Evolutionary conservation across 805 yeast genomes (phyloP), one percentile per base, ranked within the genome.

Genomic region (Ascoidea tarda): DNA sequence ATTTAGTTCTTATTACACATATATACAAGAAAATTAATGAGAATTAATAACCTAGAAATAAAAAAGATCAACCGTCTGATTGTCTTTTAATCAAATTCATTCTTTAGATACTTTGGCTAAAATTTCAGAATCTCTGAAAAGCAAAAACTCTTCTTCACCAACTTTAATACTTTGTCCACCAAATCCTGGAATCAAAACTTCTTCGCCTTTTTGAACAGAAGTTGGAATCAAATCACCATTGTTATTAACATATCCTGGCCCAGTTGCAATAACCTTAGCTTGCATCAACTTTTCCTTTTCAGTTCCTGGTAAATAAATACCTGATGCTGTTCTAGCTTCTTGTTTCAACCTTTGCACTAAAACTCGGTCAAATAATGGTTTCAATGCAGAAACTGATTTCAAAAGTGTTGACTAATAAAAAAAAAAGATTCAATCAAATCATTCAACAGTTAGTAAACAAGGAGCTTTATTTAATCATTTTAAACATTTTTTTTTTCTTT

Each of bases 291-390:
- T 93, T 69, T 87, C 91, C 62, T 84, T 95, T 76, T 91, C 90
- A 77, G 89, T 89, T 73, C 90, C 97, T 57, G 98, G 98, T 60
- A 90, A 84, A 72, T 81, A 87, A 64, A 90, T 79, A 65, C 98
- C 98, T 48, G 93, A 82, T 54, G 96, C 85, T 55, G 98, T 90
- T 75, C 89, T 78, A 59, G 91, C 77, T 65, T 87, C 84, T 55
- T 96, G 95, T 77, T 88, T 89, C 66, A 84, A 72, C 71, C 97
- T 86, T 75, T 90, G 97, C 57, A 93, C 96, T 58, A 93, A 80
- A 56, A 93, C 91, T 73, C 99, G 85, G 82, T 93, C 98, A 61
- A 93, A 77, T 61, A 95, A 81, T 58, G 99, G 99, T 60, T 84
- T 82, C 66, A 93, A 84, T 55, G 88, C 78, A 72, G 88, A 84